phyloP scores from a whole-genome alignment of 169 alveolate species.

The Plasmodium cynomolgi region DNA sequence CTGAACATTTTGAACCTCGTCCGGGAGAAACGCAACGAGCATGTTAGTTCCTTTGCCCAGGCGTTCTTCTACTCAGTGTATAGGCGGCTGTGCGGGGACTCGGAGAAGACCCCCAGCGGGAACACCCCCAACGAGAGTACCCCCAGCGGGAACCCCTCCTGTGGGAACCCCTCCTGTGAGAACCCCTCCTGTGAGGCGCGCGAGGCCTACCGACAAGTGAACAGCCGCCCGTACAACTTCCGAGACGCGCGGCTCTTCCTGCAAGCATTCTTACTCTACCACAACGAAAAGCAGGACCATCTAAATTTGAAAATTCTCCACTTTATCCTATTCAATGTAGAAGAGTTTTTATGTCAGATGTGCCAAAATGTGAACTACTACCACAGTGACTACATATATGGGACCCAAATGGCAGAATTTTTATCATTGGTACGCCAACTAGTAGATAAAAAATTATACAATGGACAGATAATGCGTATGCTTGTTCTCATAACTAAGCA shows the following conservation, averaged over 20 bases:
- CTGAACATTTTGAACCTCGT: conserved; percentile 9
- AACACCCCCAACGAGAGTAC: neutral
- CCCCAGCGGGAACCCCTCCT: too few species aligned
- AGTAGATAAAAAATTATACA: conserved; percentile 16
- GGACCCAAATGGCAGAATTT: conserved; percentile 18
- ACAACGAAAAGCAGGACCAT: conserved; percentile 10
- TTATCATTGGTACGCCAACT: neutral
- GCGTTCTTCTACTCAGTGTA: conserved; percentile 34
- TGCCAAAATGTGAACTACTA: neutral
- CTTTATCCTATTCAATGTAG: conserved; percentile 27
- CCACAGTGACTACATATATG: conserved; percentile 40
- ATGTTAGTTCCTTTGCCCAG: neutral
- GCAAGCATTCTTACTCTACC: conserved; percentile 3
- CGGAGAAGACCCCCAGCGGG: too few species aligned
- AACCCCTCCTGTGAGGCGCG: neutral
- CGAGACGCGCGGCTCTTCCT: conserved; percentile 31
- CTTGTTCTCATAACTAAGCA: conserved; percentile 17
- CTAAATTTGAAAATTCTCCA: conserved; percentile 28
- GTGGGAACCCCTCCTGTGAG: too few species aligned
- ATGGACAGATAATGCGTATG: neutral
- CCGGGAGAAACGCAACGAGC: conserved; percentile 1
- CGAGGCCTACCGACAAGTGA: conserved; percentile 3
- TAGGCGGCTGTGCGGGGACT: neutral
- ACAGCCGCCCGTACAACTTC: conserved; percentile 27
- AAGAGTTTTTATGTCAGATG: conserved; percentile 26